Conservation (phyloP, 2,329 filamentous ascomycete genomes). For the Rhinocladiella similis region DNA sequence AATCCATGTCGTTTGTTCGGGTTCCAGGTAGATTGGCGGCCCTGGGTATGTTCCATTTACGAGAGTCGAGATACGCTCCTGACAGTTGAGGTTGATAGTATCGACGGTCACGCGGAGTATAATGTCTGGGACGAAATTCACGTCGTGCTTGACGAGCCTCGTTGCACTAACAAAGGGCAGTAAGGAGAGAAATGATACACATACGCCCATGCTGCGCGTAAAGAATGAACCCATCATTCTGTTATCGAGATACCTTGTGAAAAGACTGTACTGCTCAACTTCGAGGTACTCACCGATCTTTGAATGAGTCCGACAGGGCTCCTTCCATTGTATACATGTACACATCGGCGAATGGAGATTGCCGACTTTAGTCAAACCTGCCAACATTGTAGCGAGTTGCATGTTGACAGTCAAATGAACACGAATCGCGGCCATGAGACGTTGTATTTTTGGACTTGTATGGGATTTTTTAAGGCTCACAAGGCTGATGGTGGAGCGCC, state of each 20-base stretch:
- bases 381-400: no score
- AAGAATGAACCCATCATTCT: not conserved
- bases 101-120: constrained; percentile 48
- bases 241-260: not conserved
- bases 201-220: not conserved
- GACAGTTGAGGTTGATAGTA: constrained; percentile 47
- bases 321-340: no score
- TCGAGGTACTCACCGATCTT: not conserved
- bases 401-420: no score
- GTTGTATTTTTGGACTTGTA: not conserved
- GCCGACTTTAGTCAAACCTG: no score
- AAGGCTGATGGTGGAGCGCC: not conserved
- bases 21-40: constrained; percentile 48
- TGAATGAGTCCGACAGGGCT: not conserved
- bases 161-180: not conserved
- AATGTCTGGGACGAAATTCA: constrained; percentile 41
- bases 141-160: constrained; percentile 18
- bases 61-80: constrained; percentile 48
- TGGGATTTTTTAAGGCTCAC: not conserved
- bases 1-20: constrained; percentile 54
- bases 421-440: not conserved
- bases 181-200: constrained; percentile 1
- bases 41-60: constrained; percentile 57
- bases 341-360: no score
- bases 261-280: not conserved